Evolutionary conservation across 78 protist genomes (phyloP), one percentile per base, ranked within the genome.

Genomic region (Dictyostelium capitatum): DNA sequence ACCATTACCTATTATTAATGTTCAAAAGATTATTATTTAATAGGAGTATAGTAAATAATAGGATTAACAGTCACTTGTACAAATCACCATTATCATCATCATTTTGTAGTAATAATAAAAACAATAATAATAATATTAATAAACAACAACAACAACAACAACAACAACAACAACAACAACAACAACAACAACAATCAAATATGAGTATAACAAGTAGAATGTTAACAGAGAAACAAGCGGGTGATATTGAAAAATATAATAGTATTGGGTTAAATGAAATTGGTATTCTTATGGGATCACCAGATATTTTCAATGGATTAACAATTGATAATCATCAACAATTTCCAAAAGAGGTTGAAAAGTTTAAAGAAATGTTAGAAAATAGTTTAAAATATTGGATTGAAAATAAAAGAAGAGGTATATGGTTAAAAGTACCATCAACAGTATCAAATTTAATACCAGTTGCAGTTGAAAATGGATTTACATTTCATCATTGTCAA

Each of bases 401-500:
- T 4, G 95, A 91, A n/a, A 91, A 91, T 57, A 67, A 91, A 37
- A 15, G 89, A 17, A 80, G 91, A 79, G 95, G 95, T 6, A 46
- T 91, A 41, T 91, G 95, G 95, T 12, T 91, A 14, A 73, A 82
- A 23, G 59, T 91, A 17, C 95, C 95, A 41, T 50, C 67, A 65
- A 12, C 79, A 25, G 6, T 70, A 23, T 80, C 95, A 57, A 20
- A 73, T 5, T 79, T 91, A 51, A 91, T 91, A 8, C 37, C 90
- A 30, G 25, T 77, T 25, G 23, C 57, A 2, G 83, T 82, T 43
- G 74, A 43, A 56, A 20, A 57, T 50, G 91, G 90, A 56, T 91
- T 91, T 9, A 32, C 70, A 74, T 91, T 91, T 46, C 95, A 91
- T 82, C 95, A 91, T 82, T 82, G 92, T 43, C 95, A 91, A 83